Evolutionary conservation across 2,329 filamentous ascomycete species (phyloP).

Genomic region (Cladosporium sp.): DNA sequence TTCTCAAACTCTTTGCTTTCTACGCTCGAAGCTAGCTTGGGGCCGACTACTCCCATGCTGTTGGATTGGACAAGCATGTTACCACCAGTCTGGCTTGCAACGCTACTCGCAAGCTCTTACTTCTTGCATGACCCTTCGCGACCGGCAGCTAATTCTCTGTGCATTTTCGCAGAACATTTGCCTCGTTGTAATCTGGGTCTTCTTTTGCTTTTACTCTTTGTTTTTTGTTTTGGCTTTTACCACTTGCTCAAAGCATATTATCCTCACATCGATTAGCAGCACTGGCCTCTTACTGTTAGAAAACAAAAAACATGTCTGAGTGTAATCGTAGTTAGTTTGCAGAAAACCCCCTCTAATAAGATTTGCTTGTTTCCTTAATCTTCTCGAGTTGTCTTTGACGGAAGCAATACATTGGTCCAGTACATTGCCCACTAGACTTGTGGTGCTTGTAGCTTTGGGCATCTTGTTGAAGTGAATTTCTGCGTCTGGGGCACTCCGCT

Average conservation of each 20-base stretch:
- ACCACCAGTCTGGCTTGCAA: constrained; percentile 6
- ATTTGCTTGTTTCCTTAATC: neutral
- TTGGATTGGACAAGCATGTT: constrained; percentile 14
- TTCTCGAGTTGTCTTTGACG: too few relatives aligned
- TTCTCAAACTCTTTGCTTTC: constrained; percentile 13
- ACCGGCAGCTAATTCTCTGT: neutral
- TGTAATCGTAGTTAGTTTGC: neutral
- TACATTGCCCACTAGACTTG: too few relatives aligned
- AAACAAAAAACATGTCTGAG: too few relatives aligned
- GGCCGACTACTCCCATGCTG: constrained; percentile 6
- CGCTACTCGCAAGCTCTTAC: constrained; percentile 11
- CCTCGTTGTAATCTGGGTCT: neutral
- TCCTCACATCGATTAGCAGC: neutral
- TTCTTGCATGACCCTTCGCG: neutral
- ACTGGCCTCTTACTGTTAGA: too few relatives aligned
- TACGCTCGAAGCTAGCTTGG: constrained; percentile 14
- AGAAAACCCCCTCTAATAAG: neutral
- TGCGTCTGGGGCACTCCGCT: too few relatives aligned
- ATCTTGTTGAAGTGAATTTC: too few relatives aligned
- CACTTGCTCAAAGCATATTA: neutral
- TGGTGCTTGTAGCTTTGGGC: too few relatives aligned
- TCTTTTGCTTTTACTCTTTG: neutral
- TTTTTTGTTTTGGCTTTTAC: neutral
- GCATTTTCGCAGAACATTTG: constrained; percentile 10
- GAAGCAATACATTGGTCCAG: too few relatives aligned